Conservation (phyloP, 2,329 filamentous ascomycete genomes). For the Teratosphaeria pseudoeucalypti region DNA sequence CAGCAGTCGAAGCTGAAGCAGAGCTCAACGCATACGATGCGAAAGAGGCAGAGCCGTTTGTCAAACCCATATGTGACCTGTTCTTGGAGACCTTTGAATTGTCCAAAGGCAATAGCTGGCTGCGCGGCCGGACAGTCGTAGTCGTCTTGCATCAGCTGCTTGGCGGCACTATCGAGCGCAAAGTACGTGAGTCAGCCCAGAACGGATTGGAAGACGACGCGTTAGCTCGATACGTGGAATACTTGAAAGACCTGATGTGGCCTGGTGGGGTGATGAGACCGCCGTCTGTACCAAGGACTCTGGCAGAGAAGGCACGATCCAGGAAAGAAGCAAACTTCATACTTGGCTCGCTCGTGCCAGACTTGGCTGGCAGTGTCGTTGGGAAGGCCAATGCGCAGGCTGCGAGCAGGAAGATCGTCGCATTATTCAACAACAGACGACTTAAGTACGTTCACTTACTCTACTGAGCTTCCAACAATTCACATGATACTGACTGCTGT, state of each 20-base stretch:
- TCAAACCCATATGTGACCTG: constrained; percentile 95
- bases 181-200: constrained; percentile 76
- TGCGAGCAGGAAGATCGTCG: constrained; percentile 79
- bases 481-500: constrained; percentile 13
- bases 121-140: constrained; percentile 87
- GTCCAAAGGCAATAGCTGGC: constrained; percentile 92
- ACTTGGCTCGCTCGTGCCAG: constrained; percentile 79
- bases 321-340: constrained; percentile 80
- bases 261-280: constrained; percentile 52
- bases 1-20: constrained; percentile 71
- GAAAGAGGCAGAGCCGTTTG: constrained; percentile 82
- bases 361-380: constrained; percentile 86
- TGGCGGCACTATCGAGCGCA: constrained; percentile 90
- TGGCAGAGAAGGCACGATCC: constrained; percentile 66
- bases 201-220: constrained; percentile 66
- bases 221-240: constrained; percentile 62
- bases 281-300: constrained; percentile 47
- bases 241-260: constrained; percentile 73
- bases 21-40: constrained; percentile 90
- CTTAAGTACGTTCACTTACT: constrained; percentile 60
- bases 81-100: constrained; percentile 94
- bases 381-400: constrained; percentile 84
- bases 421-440: constrained; percentile 79
- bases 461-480: not conserved
- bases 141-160: constrained; percentile 93